phyloP scores from a whole-genome alignment of 768 basidiomycete genomes.

The Pleurotus tuoliensis region DNA sequence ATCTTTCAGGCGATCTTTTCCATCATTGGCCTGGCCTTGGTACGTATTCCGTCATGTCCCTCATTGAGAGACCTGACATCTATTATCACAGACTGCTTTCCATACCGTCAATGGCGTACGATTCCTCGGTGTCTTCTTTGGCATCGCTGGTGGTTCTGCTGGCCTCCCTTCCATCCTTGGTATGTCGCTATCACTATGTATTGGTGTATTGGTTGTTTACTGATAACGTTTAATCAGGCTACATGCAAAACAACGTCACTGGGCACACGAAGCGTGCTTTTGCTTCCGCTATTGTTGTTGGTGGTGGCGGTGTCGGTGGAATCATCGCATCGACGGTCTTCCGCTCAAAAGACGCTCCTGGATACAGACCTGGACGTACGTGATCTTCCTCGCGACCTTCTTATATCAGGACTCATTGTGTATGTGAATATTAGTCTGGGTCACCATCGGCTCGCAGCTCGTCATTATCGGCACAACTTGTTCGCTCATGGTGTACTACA shows the following conservation, averaged over 20 bases:
- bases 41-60: not conserved
- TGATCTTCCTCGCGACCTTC: not conserved
- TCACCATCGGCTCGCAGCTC: slow-evolving; percentile 32
- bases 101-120: not conserved
- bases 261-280: slow-evolving; percentile 36
- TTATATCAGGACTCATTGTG: not conserved
- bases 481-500: slow-evolving; percentile 23
- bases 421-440: slow-evolving; percentile 28
- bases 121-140: slow-evolving; percentile 26
- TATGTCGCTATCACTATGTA: slow-evolving; percentile 21
- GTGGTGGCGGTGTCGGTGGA: slow-evolving; percentile 34
- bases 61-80: not conserved
- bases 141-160: slow-evolving; percentile 30
- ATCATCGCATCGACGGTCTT: slow-evolving; percentile 35
- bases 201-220: slow-evolving; percentile 18
- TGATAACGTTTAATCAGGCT: not conserved
- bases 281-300: slow-evolving; percentile 31
- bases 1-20: slow-evolving; percentile 27
- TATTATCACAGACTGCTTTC: slow-evolving; percentile 2
- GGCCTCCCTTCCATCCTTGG: slow-evolving; percentile 33
- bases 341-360: slow-evolving; percentile 30
- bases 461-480: slow-evolving; percentile 25
- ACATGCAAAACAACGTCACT: slow-evolving; percentile 26
- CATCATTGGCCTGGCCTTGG: slow-evolving; percentile 29
- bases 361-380: slow-evolving; percentile 11